phyloP scores from a whole-genome alignment of 2,329 filamentous ascomycete species.

The Cladosporium cucumerinum region DNA sequence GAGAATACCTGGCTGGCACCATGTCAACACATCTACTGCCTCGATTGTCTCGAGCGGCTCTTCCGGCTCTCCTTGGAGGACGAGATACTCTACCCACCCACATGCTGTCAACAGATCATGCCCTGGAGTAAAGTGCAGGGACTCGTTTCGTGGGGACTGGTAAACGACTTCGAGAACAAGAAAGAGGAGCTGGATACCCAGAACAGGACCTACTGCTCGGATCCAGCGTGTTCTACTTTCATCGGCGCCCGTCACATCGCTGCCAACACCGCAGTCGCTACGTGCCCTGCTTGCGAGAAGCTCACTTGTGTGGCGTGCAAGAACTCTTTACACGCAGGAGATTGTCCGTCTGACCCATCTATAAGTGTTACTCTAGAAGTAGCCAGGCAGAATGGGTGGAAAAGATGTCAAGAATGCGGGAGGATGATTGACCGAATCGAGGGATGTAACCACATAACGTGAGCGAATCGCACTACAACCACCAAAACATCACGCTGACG shows the following conservation, averaged over 20 bases:
- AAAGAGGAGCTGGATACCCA: constrained; percentile 37
- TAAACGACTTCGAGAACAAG: constrained; percentile 35
- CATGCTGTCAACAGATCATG: constrained; percentile 50
- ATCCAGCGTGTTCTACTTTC: not conserved
- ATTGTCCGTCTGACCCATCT: constrained; percentile 48
- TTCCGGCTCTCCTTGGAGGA: constrained; percentile 27
- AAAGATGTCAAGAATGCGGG: constrained; percentile 48
- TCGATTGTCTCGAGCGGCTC: constrained; percentile 40
- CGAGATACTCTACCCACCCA: constrained; percentile 34
- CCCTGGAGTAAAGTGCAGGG: constrained; percentile 27
- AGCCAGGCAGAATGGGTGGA: constrained; percentile 49
- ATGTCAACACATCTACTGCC: constrained; percentile 51
- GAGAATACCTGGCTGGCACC: constrained; percentile 27
- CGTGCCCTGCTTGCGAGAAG: constrained; percentile 42
- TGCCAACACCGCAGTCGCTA: constrained; percentile 26
- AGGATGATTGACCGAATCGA: constrained; percentile 42
- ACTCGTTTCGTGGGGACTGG: not conserved
- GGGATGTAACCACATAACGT: constrained; percentile 46
- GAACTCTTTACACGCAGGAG: constrained; percentile 40
- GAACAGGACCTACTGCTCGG: not conserved
- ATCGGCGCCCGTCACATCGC: constrained; percentile 21
- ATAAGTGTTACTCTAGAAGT: constrained; percentile 41
- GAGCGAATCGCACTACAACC: not conserved
- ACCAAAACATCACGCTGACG: not conserved
- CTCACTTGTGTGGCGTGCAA: constrained; percentile 55